phyloP scores from a whole-genome alignment of 805 yeast genomes.

The Hanseniaspora valbyensis region DNA sequence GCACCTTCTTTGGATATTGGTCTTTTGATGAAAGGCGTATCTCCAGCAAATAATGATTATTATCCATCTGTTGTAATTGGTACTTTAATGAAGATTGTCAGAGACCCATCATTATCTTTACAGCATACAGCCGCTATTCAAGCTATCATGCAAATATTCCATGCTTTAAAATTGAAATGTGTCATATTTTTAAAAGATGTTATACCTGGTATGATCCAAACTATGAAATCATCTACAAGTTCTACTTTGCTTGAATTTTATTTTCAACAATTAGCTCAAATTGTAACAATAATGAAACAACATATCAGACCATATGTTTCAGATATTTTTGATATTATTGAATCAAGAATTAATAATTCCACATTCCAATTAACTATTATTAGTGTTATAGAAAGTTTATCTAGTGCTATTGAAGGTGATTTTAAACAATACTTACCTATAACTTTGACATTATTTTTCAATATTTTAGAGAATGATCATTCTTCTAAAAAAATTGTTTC shows the following conservation, averaged over 20 bases:
- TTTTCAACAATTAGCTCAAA: constrained; percentile 74
- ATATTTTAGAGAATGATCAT: constrained; percentile 63
- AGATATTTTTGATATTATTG: constrained; percentile 62
- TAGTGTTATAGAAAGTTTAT: constrained; percentile 68
- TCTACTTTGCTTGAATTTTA: constrained; percentile 72
- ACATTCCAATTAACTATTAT: constrained; percentile 69
- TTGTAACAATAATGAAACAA: constrained; percentile 73
- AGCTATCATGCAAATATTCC: constrained; percentile 83
- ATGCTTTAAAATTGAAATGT: constrained; percentile 76
- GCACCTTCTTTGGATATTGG: constrained; percentile 88
- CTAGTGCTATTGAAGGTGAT: constrained; percentile 81
- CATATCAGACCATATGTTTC: constrained; percentile 76
- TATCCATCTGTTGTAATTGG: constrained; percentile 90
- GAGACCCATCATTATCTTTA: constrained; percentile 70
- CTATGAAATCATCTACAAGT: constrained; percentile 65
- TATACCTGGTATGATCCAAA: constrained; percentile 74
- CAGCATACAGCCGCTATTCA: constrained; percentile 92
- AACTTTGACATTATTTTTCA: constrained; percentile 62
- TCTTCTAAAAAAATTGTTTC: constrained; percentile 51
- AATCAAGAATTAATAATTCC: constrained; percentile 55
- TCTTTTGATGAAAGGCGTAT: constrained; percentile 81
- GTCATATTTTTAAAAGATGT: constrained; percentile 81
- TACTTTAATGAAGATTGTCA: constrained; percentile 68
- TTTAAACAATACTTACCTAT: constrained; percentile 75
- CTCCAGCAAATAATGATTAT: constrained; percentile 86